Evolutionary conservation across 768 basidiomycete species (phyloP).

Genomic region (Tylopilus rubrobrunneus): DNA sequence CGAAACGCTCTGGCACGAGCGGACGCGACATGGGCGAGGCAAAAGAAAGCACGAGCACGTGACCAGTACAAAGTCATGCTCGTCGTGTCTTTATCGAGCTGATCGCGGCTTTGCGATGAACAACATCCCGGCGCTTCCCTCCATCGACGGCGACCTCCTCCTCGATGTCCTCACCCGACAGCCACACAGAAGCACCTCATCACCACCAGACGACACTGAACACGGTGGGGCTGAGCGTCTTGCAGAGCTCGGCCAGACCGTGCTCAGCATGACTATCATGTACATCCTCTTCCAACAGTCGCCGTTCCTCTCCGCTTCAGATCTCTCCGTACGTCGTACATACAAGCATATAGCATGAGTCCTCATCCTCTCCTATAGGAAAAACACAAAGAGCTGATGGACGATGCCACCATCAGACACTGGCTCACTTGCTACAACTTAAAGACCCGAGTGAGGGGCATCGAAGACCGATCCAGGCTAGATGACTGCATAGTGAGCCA

Average conservation of each 20-base stretch:
- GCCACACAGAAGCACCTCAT: constrained; percentile 31
- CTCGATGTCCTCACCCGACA: constrained; percentile 57
- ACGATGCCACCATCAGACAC: constrained; percentile 36
- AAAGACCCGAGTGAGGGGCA: constrained; percentile 49
- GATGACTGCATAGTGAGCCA: constrained; percentile 34
- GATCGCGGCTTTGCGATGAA: constrained; percentile 23
- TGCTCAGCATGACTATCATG: constrained; percentile 51
- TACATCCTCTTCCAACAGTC: constrained; percentile 44
- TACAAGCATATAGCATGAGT: background rate
- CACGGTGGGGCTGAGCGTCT: constrained; percentile 63
- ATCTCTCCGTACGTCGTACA: constrained; percentile 41
- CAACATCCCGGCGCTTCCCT: constrained; percentile 45
- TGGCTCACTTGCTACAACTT: constrained; percentile 55
- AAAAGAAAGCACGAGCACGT: constrained; percentile 13
- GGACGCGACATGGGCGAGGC: constrained; percentile 32
- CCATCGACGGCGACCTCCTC: constrained; percentile 53
- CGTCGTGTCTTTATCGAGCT: background rate
- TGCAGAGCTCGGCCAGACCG: constrained; percentile 50
- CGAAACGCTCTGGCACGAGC: constrained; percentile 66
- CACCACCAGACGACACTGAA: constrained; percentile 36
- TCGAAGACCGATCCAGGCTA: constrained; percentile 35
- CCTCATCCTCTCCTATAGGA: constrained; percentile 14
- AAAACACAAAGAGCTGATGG: constrained; percentile 29
- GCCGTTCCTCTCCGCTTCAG: constrained; percentile 39
- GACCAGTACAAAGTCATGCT: background rate